Base-by-base conservation (phyloP, 208 protist genomes). In the Trypanosoma lewisi region DNA sequence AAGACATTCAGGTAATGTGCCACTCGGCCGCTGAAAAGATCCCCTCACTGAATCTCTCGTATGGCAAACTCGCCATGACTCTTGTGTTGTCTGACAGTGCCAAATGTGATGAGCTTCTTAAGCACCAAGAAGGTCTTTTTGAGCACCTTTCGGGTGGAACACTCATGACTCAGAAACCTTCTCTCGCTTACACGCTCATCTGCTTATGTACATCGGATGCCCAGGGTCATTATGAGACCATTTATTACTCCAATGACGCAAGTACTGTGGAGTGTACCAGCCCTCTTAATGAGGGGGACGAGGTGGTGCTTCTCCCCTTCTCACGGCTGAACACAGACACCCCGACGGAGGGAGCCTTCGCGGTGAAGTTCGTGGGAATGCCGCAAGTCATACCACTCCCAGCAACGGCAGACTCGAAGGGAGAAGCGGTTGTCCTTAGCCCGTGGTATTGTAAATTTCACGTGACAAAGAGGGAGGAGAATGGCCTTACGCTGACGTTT, bases 21-120 rank as follows among this genome's bases (percentile, higher is more conserved):
- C 80, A 84, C 21, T 67, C 86, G 0, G 86, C 82, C 12, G 75
- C 86, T 34, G 73, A 85, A 49, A 93, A 86, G 61, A 71, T 87
- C 31, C 74, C 74, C 28, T 87, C 78, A 36, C 77, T 85, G 53
- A 84, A 63, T 39, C 64, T 86, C 6, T 79, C 82, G 17, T 81
- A 85, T 63, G 86, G 82, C 39, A 93, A 93, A 67, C 79, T 89
- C 48, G 80, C 82, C 27, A 68, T 88, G 28, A 66, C 86, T 51
- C 75, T 89, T 23, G 76, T 89, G 61, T 77, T 73, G 21, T 83
- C 73, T 45, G 70, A 93, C 57, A 57, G 60, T 11, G 71, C 62
- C 16, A 67, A 45, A 23, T 61, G 48, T 27, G 63, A 75, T 42
- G 58, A 66, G 1, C 73, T 89, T 7, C 42, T 86, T 31, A 72